Percentiles rank a stretch among this genome's conserved stretches.
Evolutionary conservation across 108 stramenopile species (phyloP).

Genomic region (Cyclotella distinguenda): DNA sequence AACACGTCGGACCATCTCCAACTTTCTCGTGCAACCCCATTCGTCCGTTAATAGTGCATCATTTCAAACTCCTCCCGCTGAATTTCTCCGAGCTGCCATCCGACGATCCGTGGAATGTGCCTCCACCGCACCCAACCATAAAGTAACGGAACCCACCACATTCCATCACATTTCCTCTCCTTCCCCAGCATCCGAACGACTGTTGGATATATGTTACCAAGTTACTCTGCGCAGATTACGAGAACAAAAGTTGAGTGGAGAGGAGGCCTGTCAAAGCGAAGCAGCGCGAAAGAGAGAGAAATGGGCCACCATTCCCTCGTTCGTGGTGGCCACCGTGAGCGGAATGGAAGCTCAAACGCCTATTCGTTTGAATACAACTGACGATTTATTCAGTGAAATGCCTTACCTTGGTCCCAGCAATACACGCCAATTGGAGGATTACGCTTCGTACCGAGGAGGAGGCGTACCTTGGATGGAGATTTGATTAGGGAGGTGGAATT

Average conservation of each 20-base stretch:
- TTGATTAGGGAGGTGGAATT: too few species aligned
- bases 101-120: constrained; percentile 64
- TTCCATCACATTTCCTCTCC: constrained; percentile 60
- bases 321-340: constrained; percentile 60
- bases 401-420: too few species aligned
- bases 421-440: too few species aligned
- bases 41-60: not conserved
- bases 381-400: too few species aligned
- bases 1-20: constrained; percentile 40
- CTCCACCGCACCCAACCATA: constrained; percentile 65
- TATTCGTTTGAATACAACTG: too few species aligned
- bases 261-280: constrained; percentile 35
- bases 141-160: constrained; percentile 63
- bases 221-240: constrained; percentile 44
- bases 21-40: constrained; percentile 6
- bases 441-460: too few species aligned
- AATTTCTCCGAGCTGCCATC: constrained; percentile 48
- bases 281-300: constrained; percentile 65
- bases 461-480: too few species aligned
- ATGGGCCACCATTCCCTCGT: constrained; percentile 70
- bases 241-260: constrained; percentile 27
- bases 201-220: constrained; percentile 67
- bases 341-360: constrained; percentile 49
- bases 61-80: not conserved
- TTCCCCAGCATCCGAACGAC: constrained; percentile 36